Conservation (phyloP, 73 alveolate genomes). For the Paramecium pentaurelia region DNA sequence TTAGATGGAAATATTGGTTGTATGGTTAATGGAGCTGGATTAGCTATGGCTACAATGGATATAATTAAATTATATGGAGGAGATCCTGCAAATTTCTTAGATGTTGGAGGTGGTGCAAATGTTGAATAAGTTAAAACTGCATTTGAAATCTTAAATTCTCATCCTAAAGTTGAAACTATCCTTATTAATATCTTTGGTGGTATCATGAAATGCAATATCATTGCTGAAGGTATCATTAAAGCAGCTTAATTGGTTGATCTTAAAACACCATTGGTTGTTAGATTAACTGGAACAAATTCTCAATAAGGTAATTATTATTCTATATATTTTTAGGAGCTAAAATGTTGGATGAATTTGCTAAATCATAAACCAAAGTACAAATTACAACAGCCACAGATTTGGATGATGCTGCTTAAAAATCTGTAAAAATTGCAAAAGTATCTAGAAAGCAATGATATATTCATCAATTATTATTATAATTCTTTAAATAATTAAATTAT, state of each 20-base stretch:
- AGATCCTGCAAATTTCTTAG: constrained; percentile 96
- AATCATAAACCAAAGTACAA: neutral
- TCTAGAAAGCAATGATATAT: neutral
- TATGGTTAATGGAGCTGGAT: constrained; percentile 98
- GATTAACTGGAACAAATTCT: constrained; percentile 89
- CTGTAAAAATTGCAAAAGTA: neutral
- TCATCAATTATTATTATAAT: neutral
- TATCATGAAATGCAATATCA: constrained; percentile 86
- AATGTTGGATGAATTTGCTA: constrained; percentile 27
- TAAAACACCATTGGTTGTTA: constrained; percentile 86
- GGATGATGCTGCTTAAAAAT: constrained; percentile 48
- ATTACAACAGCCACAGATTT: constrained; percentile 40
- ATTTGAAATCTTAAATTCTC: constrained; percentile 66
- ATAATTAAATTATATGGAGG: constrained; percentile 80
- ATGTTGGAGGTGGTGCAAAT: constrained; percentile 94
- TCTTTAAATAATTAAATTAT: no score
- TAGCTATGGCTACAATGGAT: constrained; percentile 98
- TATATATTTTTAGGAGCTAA: neutral
- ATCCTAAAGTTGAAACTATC: constrained; percentile 84
- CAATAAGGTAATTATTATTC: constrained; percentile 62
- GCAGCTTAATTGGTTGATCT: constrained; percentile 79
- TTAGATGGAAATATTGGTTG: constrained; percentile 90
- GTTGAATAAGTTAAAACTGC: constrained; percentile 77
- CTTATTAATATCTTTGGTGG: constrained; percentile 87
- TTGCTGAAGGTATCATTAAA: constrained; percentile 88